These are phyloP conservation scores for Silene uniflora DNA, from an alignment of 148 eudicot genomes.

Conservation along the genomic window DNA sequence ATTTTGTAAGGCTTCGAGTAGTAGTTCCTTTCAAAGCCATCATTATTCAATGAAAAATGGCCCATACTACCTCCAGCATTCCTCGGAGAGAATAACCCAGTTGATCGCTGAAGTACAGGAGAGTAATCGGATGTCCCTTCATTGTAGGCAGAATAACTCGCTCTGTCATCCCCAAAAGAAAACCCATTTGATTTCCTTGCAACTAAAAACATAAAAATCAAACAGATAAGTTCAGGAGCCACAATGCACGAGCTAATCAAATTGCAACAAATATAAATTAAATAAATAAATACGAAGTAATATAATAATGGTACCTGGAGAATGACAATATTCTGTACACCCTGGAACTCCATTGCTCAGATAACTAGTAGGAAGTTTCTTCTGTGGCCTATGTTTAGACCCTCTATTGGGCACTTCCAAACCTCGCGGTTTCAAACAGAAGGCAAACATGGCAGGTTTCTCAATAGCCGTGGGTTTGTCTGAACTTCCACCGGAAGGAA, in stretches of 20 bases:
- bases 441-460: constrained; percentile 89
- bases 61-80: constrained; percentile 40
- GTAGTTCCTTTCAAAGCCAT: constrained; percentile 50
- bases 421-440: constrained; percentile 89
- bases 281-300: not conserved
- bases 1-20: constrained; percentile 48
- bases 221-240: constrained; percentile 9
- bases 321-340: constrained; percentile 48
- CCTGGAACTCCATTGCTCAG: constrained; percentile 39
- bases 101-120: constrained; percentile 51
- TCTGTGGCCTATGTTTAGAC: constrained; percentile 81
- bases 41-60: constrained; percentile 46
- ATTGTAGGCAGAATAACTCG: constrained; percentile 32
- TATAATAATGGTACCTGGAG: constrained; percentile 40
- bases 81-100: constrained; percentile 55
- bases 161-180: constrained; percentile 60
- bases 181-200: constrained; percentile 59
- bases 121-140: constrained; percentile 58
- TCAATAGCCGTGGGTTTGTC: constrained; percentile 45
- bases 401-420: constrained; percentile 76
- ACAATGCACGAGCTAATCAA: not conserved
- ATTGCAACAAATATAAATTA: constrained; percentile 13
- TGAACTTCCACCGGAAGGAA: constrained; percentile 40
- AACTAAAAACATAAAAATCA: constrained; percentile 26
- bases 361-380: constrained; percentile 49